Conservation (phyloP, 352 stramenopile species). For the Globisporangium recalcitrans region DNA sequence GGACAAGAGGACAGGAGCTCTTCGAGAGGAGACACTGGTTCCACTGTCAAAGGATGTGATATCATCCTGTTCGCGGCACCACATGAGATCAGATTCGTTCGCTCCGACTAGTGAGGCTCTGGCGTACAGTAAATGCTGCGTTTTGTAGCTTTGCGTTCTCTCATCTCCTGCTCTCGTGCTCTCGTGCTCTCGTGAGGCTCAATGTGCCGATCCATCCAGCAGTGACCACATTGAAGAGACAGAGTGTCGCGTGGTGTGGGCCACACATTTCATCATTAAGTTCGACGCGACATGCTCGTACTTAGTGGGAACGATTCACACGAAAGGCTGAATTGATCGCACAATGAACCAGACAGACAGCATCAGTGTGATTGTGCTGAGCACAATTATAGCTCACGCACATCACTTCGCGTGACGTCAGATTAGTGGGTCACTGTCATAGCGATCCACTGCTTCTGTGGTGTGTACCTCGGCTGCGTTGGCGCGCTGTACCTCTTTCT, state of each 20-base stretch:
- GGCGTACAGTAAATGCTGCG: too few relatives aligned
- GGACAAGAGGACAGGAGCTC: not conserved
- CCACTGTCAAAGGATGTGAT: not conserved
- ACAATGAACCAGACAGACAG: not conserved
- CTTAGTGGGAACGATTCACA: too few relatives aligned
- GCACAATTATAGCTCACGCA: not conserved
- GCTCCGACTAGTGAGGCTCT: too few relatives aligned
- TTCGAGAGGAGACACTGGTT: not conserved
- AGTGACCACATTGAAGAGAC: too few relatives aligned
- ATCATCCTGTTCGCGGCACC: too few relatives aligned
- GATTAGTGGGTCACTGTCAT: constrained; percentile 9
- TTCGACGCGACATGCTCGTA: too few relatives aligned
- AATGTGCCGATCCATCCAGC: too few relatives aligned
- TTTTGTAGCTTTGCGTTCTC: too few relatives aligned
- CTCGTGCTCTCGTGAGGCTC: too few relatives aligned
- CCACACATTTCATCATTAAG: not conserved
- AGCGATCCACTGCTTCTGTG: constrained; percentile 2
- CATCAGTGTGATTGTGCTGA: not conserved
- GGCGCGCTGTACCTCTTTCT: constrained; percentile 9
- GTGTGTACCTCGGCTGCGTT: constrained; percentile 1
- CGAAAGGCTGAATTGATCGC: not conserved
- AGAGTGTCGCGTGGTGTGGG: too few relatives aligned
- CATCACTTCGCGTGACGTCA: not conserved
- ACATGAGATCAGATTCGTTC: too few relatives aligned
- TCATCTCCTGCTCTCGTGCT: too few relatives aligned